These are phyloP conservation scores for Moesziomyces globuligerus DNA, from an alignment of 1,284 basidiomycete species.

Conservation along the genomic window DNA sequence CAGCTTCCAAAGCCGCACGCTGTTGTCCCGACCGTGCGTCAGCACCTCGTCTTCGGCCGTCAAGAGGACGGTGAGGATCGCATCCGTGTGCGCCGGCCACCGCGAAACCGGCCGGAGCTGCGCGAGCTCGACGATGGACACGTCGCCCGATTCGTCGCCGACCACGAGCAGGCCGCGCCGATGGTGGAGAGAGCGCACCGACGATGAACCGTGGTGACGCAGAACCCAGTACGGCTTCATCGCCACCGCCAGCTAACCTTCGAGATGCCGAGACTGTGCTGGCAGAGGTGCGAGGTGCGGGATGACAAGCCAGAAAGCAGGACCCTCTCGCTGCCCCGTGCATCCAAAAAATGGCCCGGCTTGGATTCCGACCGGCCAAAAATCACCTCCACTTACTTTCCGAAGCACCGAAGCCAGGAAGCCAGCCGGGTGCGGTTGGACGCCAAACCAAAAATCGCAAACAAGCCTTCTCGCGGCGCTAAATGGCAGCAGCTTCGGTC, in stretches of 20 bases:
- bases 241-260: neutral
- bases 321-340: too few relatives aligned
- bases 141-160: conserved; percentile 78
- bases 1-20: conserved; percentile 75
- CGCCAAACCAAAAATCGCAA: neutral
- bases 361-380: too few relatives aligned
- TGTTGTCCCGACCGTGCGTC: conserved; percentile 90
- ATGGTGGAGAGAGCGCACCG: conserved; percentile 74
- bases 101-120: conserved; percentile 76
- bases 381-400: too few relatives aligned
- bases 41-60: conserved; percentile 74
- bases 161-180: conserved; percentile 82
- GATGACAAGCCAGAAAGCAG: too few relatives aligned
- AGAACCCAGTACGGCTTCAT: conserved; percentile 76
- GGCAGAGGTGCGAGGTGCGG: too few relatives aligned
- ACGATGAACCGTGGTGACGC: conserved; percentile 74
- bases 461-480: conserved; percentile 1
- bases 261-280: too few relatives aligned
- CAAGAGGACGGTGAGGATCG: conserved; percentile 80
- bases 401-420: too few relatives aligned
- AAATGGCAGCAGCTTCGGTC: neutral
- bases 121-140: conserved; percentile 78
- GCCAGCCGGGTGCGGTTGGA: too few relatives aligned
- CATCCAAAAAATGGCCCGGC: too few relatives aligned
- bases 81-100: conserved; percentile 82